Evolutionary conservation across 345 rosid species (phyloP).

Genomic region (Raphanus sativus): DNA sequence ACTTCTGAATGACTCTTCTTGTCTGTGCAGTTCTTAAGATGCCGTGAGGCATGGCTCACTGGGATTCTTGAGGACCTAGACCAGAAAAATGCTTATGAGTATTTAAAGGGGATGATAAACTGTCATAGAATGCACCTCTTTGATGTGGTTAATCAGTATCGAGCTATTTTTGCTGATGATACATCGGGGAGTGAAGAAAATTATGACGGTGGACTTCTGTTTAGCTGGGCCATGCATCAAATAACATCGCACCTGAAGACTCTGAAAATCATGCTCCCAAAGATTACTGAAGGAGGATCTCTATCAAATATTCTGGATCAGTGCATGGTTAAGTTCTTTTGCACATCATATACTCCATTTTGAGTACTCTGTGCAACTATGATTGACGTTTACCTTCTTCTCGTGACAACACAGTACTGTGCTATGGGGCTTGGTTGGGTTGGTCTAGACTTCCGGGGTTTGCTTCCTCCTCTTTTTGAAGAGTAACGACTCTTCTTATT

Average conservation of each 20-base stretch:
- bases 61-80: slow-evolving; percentile 94
- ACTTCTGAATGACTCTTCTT: slow-evolving; percentile 29
- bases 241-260: slow-evolving; percentile 93
- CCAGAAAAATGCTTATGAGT: slow-evolving; percentile 86
- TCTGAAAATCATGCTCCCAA: slow-evolving; percentile 88
- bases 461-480: slow-evolving; percentile 92
- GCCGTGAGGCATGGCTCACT: slow-evolving; percentile 98
- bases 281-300: slow-evolving; percentile 95
- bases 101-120: slow-evolving; percentile 85
- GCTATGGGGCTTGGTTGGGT: slow-evolving; percentile 98
- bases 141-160: slow-evolving; percentile 94
- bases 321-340: slow-evolving; percentile 70
- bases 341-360: neutral
- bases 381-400: slow-evolving; percentile 15
- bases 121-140: slow-evolving; percentile 89
- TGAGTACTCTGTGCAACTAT: neutral
- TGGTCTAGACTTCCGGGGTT: slow-evolving; percentile 91
- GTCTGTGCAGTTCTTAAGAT: slow-evolving; percentile 79
- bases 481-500: slow-evolving; percentile 51
- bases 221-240: slow-evolving; percentile 99
- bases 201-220: slow-evolving; percentile 91
- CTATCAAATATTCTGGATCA: slow-evolving; percentile 91
- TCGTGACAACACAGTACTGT: slow-evolving; percentile 59
- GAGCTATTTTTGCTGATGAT: slow-evolving; percentile 96
- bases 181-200: slow-evolving; percentile 97